phyloP scores from a whole-genome alignment of 768 basidiomycete genomes.

The Trametes gibbosa region DNA sequence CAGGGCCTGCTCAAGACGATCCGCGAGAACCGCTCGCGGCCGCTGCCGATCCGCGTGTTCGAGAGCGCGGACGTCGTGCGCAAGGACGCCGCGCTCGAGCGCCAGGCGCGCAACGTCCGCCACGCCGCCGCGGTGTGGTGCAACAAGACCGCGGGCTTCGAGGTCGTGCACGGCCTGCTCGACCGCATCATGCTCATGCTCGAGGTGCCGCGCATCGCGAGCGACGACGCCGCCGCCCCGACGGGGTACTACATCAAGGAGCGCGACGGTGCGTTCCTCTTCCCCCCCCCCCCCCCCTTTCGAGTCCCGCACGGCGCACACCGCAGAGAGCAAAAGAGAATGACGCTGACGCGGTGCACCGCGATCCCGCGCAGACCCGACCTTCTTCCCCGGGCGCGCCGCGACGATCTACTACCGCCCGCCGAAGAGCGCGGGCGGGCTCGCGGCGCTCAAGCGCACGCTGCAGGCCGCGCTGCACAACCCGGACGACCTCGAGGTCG shows the following conservation, averaged over 20 bases:
- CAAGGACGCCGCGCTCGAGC: constrained; percentile 75
- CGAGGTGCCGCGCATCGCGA: constrained; percentile 78
- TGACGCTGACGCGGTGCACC: no score
- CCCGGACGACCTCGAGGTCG: constrained; percentile 69
- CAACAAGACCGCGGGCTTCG: constrained; percentile 95
- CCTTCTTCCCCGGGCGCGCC: constrained; percentile 94
- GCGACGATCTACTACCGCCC: constrained; percentile 88
- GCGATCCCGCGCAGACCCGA: constrained; percentile 58
- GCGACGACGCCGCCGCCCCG: constrained; percentile 49
- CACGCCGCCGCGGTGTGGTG: constrained; percentile 93
- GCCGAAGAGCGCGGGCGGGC: constrained; percentile 28
- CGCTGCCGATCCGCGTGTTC: constrained; percentile 91
- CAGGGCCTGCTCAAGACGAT: constrained; percentile 96
- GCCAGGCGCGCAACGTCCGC: constrained; percentile 84
- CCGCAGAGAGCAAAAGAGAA: no score
- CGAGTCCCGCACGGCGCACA: no score
- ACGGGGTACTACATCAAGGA: constrained; percentile 93
- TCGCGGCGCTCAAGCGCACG: constrained; percentile 39
- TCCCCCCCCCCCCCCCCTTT: no score
- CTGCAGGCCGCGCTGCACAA: constrained; percentile 44
- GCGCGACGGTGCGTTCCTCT: constrained; percentile 62
- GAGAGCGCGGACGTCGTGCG: constrained; percentile 92
- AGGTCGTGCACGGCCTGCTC: constrained; percentile 91
- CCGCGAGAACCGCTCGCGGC: constrained; percentile 92
- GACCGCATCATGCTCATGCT: constrained; percentile 96